phyloP scores from a whole-genome alignment of 345 rosid genomes.

The Euphorbia lathyris region DNA sequence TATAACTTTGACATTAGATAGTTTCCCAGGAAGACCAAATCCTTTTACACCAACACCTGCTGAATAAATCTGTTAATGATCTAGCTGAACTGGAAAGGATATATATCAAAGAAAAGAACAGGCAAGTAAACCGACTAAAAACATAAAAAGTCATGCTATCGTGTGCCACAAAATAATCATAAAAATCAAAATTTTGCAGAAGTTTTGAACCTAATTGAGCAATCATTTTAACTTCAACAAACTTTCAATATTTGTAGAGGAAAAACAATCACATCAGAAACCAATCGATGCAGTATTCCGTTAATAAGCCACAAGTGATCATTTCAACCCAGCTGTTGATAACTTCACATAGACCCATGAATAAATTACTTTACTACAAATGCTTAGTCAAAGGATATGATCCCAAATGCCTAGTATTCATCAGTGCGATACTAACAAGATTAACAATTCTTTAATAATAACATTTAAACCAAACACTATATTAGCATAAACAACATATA shows the following conservation, averaged over 20 bases:
- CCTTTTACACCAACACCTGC: conserved; percentile 42
- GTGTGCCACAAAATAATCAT: not conserved
- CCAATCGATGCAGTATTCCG: not conserved
- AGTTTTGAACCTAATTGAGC: not conserved
- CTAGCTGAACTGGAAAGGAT: not conserved
- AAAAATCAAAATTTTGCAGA: not conserved
- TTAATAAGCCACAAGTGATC: not conserved
- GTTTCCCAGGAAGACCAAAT: conserved; percentile 57
- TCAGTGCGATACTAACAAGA: not conserved
- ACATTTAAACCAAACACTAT: not conserved
- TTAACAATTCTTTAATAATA: not conserved
- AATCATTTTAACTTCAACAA: conserved; percentile 7
- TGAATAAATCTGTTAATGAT: conserved; percentile 13
- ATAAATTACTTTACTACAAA: not conserved
- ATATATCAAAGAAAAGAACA: not conserved
- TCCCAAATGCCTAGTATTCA: not conserved
- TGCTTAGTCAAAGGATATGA: not conserved
- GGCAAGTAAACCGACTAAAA: not conserved
- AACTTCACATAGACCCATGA: not conserved
- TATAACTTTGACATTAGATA: conserved; percentile 68
- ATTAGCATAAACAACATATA: not conserved
- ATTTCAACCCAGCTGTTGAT: not conserved
- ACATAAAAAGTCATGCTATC: conserved; percentile 1
- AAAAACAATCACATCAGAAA: not conserved
- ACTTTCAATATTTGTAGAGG: not conserved